phyloP scores from a whole-genome alignment of 2,329 filamentous ascomycete species.

The Alternaria sp. region DNA sequence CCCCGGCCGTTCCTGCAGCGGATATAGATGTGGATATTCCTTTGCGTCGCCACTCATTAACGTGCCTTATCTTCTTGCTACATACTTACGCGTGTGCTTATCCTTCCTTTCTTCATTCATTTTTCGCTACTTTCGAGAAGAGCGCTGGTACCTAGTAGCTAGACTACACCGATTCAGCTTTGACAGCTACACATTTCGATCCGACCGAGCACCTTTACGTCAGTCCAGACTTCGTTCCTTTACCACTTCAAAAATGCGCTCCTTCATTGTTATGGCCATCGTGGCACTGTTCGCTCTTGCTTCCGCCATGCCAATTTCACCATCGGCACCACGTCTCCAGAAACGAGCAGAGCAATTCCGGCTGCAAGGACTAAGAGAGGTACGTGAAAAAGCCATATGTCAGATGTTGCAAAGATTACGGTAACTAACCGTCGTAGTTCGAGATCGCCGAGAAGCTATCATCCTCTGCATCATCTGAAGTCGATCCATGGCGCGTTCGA shows the following conservation, averaged over 20 bases:
- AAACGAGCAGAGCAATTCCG: constrained; percentile 45
- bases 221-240: background rate
- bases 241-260: constrained; percentile 31
- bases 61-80: constrained; percentile 23
- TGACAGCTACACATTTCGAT: constrained; percentile 11
- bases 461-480: constrained; percentile 25
- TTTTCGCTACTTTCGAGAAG: constrained; percentile 27
- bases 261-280: constrained; percentile 34
- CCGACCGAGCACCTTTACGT: constrained; percentile 2
- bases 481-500: constrained; percentile 23
- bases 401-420: background rate
- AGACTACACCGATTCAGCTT: constrained; percentile 14
- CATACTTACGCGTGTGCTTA: background rate
- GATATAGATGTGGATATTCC: constrained; percentile 18
- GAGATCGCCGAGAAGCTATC: constrained; percentile 45
- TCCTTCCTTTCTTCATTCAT: constrained; percentile 9
- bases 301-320: constrained; percentile 46
- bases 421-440: constrained; percentile 32
- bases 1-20: constrained; percentile 20
- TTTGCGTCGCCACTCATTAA: constrained; percentile 2
- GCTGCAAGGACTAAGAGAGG: constrained; percentile 46
- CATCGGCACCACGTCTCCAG: constrained; percentile 43
- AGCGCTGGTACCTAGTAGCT: constrained; percentile 19
- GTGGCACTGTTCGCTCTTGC: constrained; percentile 36
- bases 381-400: constrained; percentile 15